Percentiles rank a stretch among this genome's conserved stretches.
These are phyloP conservation scores for Orbilia blumenaviensis DNA, from an alignment of 2,329 filamentous ascomycete species.

Conservation along the genomic window DNA sequence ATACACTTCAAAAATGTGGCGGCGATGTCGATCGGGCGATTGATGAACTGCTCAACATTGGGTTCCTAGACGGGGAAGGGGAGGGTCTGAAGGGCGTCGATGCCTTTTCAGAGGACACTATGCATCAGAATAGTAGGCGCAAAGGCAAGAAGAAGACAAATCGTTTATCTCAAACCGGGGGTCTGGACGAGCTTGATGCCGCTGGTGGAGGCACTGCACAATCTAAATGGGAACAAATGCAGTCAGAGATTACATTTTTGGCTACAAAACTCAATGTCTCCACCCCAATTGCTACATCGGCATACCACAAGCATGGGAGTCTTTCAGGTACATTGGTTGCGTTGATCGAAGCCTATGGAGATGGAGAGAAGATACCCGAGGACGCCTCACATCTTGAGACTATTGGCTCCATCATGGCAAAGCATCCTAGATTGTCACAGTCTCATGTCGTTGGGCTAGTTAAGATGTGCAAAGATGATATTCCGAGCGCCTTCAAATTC, in stretches of 20 bases:
- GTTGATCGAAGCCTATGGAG: slow-evolving; percentile 52
- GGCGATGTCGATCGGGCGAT: slow-evolving; percentile 54
- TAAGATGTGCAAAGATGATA: slow-evolving; percentile 56
- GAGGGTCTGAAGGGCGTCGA: slow-evolving; percentile 55
- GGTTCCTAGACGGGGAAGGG: slow-evolving; percentile 54
- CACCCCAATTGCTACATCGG: slow-evolving; percentile 45
- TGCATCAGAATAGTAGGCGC: slow-evolving; percentile 23
- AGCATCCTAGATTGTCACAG: slow-evolving; percentile 28
- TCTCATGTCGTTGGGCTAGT: slow-evolving; percentile 54
- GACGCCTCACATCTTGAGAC: slow-evolving; percentile 55
- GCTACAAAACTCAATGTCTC: slow-evolving; percentile 54
- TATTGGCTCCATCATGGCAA: slow-evolving; percentile 23
- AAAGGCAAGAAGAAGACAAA: slow-evolving; percentile 48
- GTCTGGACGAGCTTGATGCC: slow-evolving; percentile 38
- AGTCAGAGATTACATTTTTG: slow-evolving; percentile 54
- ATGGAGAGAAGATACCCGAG: slow-evolving; percentile 31
- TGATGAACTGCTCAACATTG: slow-evolving; percentile 56
- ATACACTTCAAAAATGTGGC: slow-evolving; percentile 54
- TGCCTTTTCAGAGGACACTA: slow-evolving; percentile 54
- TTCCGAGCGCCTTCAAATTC: slow-evolving; percentile 55
- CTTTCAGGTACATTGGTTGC: slow-evolving; percentile 52
- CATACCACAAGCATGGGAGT: slow-evolving; percentile 54
- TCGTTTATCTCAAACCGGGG: slow-evolving; percentile 29
- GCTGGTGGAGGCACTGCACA: not conserved
- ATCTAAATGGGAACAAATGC: slow-evolving; percentile 56